phyloP scores from a whole-genome alignment of 768 basidiomycete genomes.

The Lyophyllum shimeji region DNA sequence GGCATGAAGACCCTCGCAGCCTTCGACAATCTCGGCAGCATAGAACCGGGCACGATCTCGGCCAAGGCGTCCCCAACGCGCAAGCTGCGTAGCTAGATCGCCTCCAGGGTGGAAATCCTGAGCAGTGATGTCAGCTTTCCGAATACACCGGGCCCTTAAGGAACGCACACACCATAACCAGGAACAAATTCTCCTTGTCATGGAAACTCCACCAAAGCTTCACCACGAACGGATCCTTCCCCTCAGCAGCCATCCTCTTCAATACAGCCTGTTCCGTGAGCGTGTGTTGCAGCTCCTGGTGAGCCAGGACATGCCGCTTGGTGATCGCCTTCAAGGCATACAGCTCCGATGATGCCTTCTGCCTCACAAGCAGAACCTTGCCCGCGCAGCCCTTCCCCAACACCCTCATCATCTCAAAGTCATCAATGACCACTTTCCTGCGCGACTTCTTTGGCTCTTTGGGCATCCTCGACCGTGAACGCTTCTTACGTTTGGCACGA shows the following conservation, averaged over 20 bases:
- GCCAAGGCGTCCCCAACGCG: constrained; percentile 92
- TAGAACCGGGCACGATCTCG: constrained; percentile 96
- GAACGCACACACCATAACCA: constrained; percentile 76
- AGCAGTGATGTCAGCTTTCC: constrained; percentile 9
- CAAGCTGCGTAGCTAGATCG: constrained; percentile 96
- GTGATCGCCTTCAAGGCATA: constrained; percentile 98
- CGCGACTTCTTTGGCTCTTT: constrained; percentile 57
- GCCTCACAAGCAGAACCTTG: constrained; percentile 89
- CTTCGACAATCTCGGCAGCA: constrained; percentile 95
- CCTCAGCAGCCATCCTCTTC: constrained; percentile 88
- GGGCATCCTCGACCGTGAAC: constrained; percentile 39
- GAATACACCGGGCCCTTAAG: constrained; percentile 15
- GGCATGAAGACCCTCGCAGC: constrained; percentile 90
- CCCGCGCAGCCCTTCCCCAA: constrained; percentile 97
- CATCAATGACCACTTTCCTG: constrained; percentile 78
- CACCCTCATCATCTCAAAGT: constrained; percentile 97
- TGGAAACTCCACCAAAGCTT: constrained; percentile 98
- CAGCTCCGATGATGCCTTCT: constrained; percentile 68
- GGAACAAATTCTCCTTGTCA: constrained; percentile 94
- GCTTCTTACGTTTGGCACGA: constrained; percentile 50
- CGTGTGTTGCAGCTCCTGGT: constrained; percentile 95
- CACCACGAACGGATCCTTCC: constrained; percentile 91
- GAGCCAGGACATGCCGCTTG: constrained; percentile 94
- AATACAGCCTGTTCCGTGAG: constrained; percentile 95
- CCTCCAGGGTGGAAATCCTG: constrained; percentile 96